Evolutionary conservation across 768 basidiomycete genomes (phyloP), one percentile per base, ranked within the genome.

Genomic region (Serendipita sp.): DNA sequence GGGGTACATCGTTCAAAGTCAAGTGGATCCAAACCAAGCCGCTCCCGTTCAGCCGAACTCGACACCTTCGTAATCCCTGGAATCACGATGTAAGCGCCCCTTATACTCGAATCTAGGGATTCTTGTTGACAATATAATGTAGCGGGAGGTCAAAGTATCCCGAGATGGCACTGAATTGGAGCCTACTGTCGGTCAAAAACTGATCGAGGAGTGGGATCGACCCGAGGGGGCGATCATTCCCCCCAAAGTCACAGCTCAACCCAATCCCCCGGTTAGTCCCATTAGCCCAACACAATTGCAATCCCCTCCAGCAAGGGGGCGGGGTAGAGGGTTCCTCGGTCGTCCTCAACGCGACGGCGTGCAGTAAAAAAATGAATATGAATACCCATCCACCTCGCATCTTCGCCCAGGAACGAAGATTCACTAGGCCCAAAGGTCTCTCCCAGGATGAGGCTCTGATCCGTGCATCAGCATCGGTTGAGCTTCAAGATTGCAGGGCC

Each of bases 111-210:
- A 23, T 23, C 40, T 40, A 6, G 40, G 13, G 40, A 13, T 40
- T 40, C 13, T 40, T 40, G 2, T 62, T n/a, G 40, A 40, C 40
- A 6, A 40, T 40, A 13, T 13, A 40, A 40, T 13, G 13, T 33
- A 60, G 55, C 76, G 82, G 60, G 85, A 88, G 69, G 79, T 89
- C 50, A 87, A 89, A 75, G 83, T 89, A 5, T 91, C 88, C 11
- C 77, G 89, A 55, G 91, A 94, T 71, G 94, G 94, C 16, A 96
- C 93, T 1, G 94, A 97, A 71, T 72, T 98, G 18, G 94, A 97
- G 71, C 91, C 93, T 2, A 70, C 69, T 1, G 80, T 89, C 13
- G 89, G 88, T 29, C 78, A 82, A 68, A 76, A 73, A 66, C 72
- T 93, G 44, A 63, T 93, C 64, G 82, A 83, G 3, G 85, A 88